These are phyloP conservation scores for Golubevia pallescens DNA, from an alignment of 1,284 basidiomycete genomes.

Conservation along the genomic window DNA sequence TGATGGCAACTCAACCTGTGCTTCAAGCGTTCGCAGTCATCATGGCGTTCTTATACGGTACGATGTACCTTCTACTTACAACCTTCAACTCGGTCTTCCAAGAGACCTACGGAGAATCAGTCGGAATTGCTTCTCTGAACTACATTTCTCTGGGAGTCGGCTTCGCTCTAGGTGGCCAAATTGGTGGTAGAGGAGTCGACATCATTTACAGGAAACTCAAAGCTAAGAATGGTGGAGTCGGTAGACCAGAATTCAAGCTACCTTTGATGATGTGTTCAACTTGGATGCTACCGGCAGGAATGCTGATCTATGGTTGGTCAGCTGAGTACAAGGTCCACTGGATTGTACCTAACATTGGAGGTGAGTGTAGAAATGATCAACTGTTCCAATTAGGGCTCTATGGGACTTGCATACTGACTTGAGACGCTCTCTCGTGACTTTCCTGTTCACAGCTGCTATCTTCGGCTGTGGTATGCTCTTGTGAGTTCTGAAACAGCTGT, in stretches of 20 bases:
- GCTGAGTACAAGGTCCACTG: slow-evolving; percentile 45
- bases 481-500: too few species aligned
- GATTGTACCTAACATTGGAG: slow-evolving; percentile 54
- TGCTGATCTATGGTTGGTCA: slow-evolving; percentile 54
- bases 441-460: too few species aligned
- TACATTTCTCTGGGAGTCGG: slow-evolving; percentile 43
- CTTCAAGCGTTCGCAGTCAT: slow-evolving; percentile 34
- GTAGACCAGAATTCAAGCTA: slow-evolving; percentile 21
- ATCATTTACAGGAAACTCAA: slow-evolving; percentile 37
- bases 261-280: slow-evolving; percentile 33
- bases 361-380: too few species aligned
- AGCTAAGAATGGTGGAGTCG: slow-evolving; percentile 22
- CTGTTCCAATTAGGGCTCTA: slow-evolving; percentile 22
- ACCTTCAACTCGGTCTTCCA: slow-evolving; percentile 31
- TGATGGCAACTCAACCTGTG: slow-evolving; percentile 47
- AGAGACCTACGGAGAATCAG: slow-evolving; percentile 28
- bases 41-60: slow-evolving; percentile 14
- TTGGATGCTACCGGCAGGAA: slow-evolving; percentile 29
- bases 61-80: slow-evolving; percentile 49
- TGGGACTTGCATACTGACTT: slow-evolving; percentile 16
- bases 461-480: too few species aligned
- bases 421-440: too few species aligned
- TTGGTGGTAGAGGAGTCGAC: slow-evolving; percentile 47
- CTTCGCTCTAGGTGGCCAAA: slow-evolving; percentile 44
- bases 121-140: slow-evolving; percentile 53